A percentile compares a stretch with the other conserved stretches of the same genome.
These are phyloP conservation scores for Phytopythium mirpurense DNA, from an alignment of 352 stramenopile genomes.

Conservation along the genomic window DNA sequence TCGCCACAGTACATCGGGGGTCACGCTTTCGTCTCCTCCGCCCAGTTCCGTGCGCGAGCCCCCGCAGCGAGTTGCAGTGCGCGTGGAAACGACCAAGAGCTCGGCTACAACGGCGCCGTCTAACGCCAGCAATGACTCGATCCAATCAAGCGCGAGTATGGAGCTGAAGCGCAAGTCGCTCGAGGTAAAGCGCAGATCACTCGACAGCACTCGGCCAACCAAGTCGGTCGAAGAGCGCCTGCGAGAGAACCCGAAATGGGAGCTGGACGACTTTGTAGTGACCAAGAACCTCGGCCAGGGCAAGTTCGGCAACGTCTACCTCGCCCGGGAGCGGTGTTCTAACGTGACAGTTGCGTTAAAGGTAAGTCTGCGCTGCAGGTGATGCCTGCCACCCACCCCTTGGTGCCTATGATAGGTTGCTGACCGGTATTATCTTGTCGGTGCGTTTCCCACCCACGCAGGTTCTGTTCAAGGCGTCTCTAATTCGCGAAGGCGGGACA, in stretches of 20 bases:
- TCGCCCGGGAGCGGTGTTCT: constrained; percentile 64
- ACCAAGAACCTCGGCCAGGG: constrained; percentile 79
- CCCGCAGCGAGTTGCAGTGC: constrained; percentile 35
- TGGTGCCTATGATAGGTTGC: background rate
- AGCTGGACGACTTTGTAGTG: constrained; percentile 73
- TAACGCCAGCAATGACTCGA: constrained; percentile 9
- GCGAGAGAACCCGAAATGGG: constrained; percentile 51
- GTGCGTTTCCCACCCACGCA: constrained; percentile 7
- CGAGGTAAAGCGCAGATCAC: constrained; percentile 26
- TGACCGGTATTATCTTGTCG: background rate
- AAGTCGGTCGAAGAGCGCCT: constrained; percentile 45
- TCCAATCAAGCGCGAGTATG: background rate
- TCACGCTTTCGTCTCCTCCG: background rate
- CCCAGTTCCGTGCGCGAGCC: constrained; percentile 11
- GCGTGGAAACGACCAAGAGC: constrained; percentile 14
- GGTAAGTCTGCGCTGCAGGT: constrained; percentile 20
- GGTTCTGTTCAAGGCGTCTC: constrained; percentile 63
- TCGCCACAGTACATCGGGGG: constrained; percentile 5
- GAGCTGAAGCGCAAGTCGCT: background rate
- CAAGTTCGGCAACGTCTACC: constrained; percentile 85
- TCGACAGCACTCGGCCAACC: constrained; percentile 32
- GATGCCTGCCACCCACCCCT: no score
- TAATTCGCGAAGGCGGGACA: constrained; percentile 46
- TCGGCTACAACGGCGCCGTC: constrained; percentile 7
- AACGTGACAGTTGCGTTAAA: constrained; percentile 74